Evolutionary conservation across 257 asterid genomes (phyloP).

Genomic region (Striga asiatica): DNA sequence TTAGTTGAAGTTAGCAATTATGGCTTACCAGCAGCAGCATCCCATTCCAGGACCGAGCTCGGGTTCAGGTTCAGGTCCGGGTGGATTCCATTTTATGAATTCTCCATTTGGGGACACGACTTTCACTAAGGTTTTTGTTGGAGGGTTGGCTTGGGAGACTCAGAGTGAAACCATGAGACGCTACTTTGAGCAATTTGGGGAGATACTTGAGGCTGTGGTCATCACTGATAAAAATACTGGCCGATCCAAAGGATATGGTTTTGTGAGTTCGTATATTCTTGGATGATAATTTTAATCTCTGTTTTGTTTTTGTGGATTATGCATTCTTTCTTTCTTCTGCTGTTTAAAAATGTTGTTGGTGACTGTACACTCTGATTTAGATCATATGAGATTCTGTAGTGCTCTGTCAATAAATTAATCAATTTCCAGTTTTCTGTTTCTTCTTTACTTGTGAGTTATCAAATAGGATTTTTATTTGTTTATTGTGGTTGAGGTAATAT

Average conservation of each 20-base stretch:
- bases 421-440: no score
- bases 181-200: conserved; percentile 89
- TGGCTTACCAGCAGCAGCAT: conserved; percentile 73
- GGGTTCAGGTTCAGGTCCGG: no score
- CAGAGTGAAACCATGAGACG: conserved; percentile 88
- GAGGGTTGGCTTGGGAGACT: conserved; percentile 99
- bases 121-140: conserved; percentile 88
- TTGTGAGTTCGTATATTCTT: conserved; percentile 55
- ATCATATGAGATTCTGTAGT: background rate
- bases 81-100: conserved; percentile 72
- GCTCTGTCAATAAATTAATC: no score
- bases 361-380: conserved; percentile 12
- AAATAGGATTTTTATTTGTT: conserved; percentile 3
- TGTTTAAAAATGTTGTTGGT: background rate
- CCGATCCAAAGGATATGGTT: conserved; percentile 99
- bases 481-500: conserved; percentile 14
- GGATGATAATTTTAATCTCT: background rate
- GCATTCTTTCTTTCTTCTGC: background rate
- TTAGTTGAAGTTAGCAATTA: conserved; percentile 15
- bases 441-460: no score
- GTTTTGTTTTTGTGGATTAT: background rate
- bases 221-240: conserved; percentile 97
- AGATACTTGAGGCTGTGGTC: conserved; percentile 97
- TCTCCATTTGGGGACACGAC: conserved; percentile 95
- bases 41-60: conserved; percentile 41